Percentiles rank a stretch among this genome's conserved stretches.
These are phyloP conservation scores for Nitzschia palea DNA, from an alignment of 108 stramenopile species.

Conservation along the genomic window DNA sequence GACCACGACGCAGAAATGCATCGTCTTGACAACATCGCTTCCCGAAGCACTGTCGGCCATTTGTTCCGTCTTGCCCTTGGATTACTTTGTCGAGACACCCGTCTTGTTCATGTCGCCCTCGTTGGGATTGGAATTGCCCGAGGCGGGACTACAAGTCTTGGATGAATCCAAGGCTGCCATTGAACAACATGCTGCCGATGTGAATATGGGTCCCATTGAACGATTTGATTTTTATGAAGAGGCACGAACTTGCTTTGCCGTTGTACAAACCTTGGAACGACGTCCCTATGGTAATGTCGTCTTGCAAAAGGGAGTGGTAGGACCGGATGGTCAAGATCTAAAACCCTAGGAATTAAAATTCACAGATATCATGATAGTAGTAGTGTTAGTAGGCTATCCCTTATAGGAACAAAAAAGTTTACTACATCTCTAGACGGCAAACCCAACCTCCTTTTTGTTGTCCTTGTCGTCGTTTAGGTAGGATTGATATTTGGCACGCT, in stretches of 20 bases:
- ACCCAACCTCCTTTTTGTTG: neutral
- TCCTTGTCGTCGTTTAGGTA: neutral
- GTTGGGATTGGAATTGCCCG: constrained; percentile 38
- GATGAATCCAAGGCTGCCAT: constrained; percentile 29
- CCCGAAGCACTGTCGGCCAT: constrained; percentile 48
- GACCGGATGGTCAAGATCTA: constrained; percentile 53
- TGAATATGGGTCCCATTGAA: constrained; percentile 33
- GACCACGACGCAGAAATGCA: constrained; percentile 40
- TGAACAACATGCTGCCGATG: constrained; percentile 21
- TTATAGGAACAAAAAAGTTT: no score
- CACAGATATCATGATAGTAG: no score
- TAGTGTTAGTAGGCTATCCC: no score
- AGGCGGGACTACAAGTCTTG: constrained; percentile 36
- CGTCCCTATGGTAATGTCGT: constrained; percentile 57
- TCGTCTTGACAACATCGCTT: constrained; percentile 39
- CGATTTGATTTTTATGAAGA: constrained; percentile 53
- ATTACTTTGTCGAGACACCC: constrained; percentile 47
- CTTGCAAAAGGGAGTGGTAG: constrained; percentile 46
- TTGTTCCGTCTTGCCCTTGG: constrained; percentile 48
- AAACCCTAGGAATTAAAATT: no score
- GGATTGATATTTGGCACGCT: constrained; percentile 1
- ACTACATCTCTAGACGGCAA: no score
- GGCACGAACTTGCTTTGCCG: constrained; percentile 47
- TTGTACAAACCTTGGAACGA: constrained; percentile 55
- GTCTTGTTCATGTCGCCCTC: constrained; percentile 45